Conservation (phyloP, 2,329 filamentous ascomycete species). For the Ceratocystis papillata region DNA sequence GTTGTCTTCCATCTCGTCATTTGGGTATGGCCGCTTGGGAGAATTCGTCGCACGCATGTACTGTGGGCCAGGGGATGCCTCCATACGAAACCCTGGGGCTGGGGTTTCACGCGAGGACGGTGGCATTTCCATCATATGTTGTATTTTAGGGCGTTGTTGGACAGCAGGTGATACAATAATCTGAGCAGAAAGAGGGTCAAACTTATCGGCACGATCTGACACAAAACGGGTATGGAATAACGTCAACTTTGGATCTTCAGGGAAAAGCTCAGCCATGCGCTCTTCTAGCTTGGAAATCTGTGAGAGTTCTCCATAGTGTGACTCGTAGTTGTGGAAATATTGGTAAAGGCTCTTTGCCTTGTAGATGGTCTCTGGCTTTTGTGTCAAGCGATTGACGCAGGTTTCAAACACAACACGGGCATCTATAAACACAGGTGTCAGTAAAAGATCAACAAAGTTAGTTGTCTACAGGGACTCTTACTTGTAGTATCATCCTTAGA, state of each 20-base stretch:
- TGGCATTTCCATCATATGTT: slow-evolving; percentile 37
- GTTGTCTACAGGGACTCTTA: slow-evolving; percentile 39
- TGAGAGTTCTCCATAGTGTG: slow-evolving; percentile 80
- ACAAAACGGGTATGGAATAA: slow-evolving; percentile 70
- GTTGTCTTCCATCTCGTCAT: slow-evolving; percentile 61
- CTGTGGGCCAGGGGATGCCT: slow-evolving; percentile 34
- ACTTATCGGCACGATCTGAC: slow-evolving; percentile 44
- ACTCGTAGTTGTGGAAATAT: slow-evolving; percentile 93
- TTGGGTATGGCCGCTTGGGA: slow-evolving; percentile 50
- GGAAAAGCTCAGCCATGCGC: slow-evolving; percentile 88
- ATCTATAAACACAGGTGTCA: slow-evolving; percentile 43
- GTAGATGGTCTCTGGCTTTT: slow-evolving; percentile 60
- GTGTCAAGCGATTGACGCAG: slow-evolving; percentile 68
- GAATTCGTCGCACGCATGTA: slow-evolving; percentile 42
- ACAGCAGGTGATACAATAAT: slow-evolving; percentile 71
- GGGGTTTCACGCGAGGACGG: slow-evolving; percentile 39
- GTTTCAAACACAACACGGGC: slow-evolving; percentile 94
- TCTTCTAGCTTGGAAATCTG: slow-evolving; percentile 86
- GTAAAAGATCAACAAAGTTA: slow-evolving; percentile 24
- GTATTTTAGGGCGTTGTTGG: slow-evolving; percentile 60
- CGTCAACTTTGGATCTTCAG: slow-evolving; percentile 65
- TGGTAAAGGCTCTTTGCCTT: slow-evolving; percentile 78
- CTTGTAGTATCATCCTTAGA: slow-evolving; percentile 87
- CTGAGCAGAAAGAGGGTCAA: slow-evolving; percentile 71
- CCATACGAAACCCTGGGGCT: slow-evolving; percentile 31